Conservation (phyloP, 768 basidiomycete species). For the Calocera viscosa region DNA sequence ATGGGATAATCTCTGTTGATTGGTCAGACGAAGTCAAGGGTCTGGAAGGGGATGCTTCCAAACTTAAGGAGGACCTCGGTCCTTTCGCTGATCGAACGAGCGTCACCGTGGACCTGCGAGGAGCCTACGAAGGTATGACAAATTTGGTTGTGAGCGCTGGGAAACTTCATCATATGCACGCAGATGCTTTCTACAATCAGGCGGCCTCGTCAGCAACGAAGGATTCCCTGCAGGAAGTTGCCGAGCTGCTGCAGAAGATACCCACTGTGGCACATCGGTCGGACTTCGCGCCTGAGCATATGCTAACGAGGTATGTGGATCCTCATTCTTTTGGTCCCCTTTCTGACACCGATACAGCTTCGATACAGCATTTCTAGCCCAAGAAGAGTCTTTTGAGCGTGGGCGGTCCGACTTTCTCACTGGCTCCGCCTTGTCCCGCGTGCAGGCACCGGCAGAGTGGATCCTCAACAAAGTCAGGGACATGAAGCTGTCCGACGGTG, state of each 20-base stretch:
- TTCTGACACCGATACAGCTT: slow-evolving; percentile 31
- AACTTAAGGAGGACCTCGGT: background rate
- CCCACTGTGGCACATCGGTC: slow-evolving; percentile 45
- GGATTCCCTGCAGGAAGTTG: slow-evolving; percentile 29
- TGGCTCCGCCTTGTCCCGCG: slow-evolving; percentile 30
- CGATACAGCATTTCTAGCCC: slow-evolving; percentile 48
- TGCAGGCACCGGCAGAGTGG: background rate
- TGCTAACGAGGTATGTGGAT: slow-evolving; percentile 47
- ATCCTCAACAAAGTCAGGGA: background rate
- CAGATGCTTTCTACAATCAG: background rate
- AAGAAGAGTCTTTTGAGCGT: slow-evolving; percentile 34
- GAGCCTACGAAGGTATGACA: slow-evolving; percentile 45
- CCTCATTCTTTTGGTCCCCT: background rate
- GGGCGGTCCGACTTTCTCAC: slow-evolving; percentile 49
- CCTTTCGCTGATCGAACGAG: slow-evolving; percentile 29
- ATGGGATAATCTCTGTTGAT: background rate
- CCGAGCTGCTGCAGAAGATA: slow-evolving; percentile 42
- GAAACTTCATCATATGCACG: too few species aligned
- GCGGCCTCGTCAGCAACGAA: slow-evolving; percentile 8
- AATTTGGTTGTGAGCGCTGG: too few species aligned
- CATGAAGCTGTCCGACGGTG: background rate
- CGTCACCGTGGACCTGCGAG: slow-evolving; percentile 38
- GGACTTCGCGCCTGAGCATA: slow-evolving; percentile 38
- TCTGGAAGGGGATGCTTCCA: slow-evolving; percentile 3
- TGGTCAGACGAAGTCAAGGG: background rate